Base-by-base conservation (phyloP, 2,329 filamentous ascomycete genomes). In the Seiridium unicorne region DNA sequence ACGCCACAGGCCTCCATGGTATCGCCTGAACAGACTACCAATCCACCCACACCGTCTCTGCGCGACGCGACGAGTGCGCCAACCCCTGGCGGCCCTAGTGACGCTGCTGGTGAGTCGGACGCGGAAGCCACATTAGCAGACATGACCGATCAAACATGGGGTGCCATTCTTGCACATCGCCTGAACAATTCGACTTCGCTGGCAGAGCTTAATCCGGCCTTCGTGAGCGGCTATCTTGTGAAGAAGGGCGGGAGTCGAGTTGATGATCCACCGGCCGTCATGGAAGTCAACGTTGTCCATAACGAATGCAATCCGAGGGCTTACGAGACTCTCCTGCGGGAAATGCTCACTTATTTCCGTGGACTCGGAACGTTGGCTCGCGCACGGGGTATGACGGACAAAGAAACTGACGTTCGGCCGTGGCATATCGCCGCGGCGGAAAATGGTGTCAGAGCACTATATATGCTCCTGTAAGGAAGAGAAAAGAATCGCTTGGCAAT, bases 351-450 rank as follows among this genome's bases (percentile, higher is more conserved):
- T 36, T 85, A 88, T 71, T 94, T 89, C 69, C 77, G 90, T 48
- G 86, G 84, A 0, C 71, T 95, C 63, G 88, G 87, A 0, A 85
- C 90, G 18, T 70, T 95, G 66, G 90, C 89, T 1, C 82, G 86
- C 63, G 84, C 87, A 31, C 84, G 89, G 62, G 89, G 86, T 0
- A 77, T 88, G 68, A 77, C 87, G 68, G 82, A 86, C 67, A 74
- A 80, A 62, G 78, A 86, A 58, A 80, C 76, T 54, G 86, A 88
- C 68, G 81, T 87, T n/a, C 77, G 90, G 67, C 91, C 91, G 18
- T 92, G 91, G 89, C 91, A 94, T 78, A 78, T 94, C 61, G 88
- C 86, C 10, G 88, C 85, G 18, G 90, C 87, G 2, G 83, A 89
- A 73, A 89, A 89, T 74, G 89, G 84, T 2, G 86, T 87, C 3